Evolutionary conservation across 2,329 filamentous ascomycete species (phyloP), one percentile per base, ranked within the genome.

Genomic region (Arthrinium puccinioides): DNA sequence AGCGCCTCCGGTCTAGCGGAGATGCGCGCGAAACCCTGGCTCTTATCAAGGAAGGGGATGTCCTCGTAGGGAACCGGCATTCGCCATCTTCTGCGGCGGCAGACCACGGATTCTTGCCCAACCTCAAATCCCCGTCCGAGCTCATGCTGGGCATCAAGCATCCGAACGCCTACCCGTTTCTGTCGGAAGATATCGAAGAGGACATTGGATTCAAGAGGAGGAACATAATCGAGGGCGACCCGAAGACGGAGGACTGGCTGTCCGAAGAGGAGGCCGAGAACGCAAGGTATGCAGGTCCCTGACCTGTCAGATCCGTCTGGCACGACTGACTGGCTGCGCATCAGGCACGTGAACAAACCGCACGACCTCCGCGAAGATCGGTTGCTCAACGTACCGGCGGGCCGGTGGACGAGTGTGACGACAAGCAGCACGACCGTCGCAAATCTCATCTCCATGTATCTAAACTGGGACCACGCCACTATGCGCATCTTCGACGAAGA

Each of bases 401-500:
- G 16, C 19, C 31, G 19, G 11, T 33, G 31, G 31, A 33, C 31
- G 4, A 23, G 19, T 11, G 36, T 38, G 15, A 38, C 36, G 5
- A 18, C 25, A 2, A 13, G 26, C 19, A 24, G 24, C 21, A 32
- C 21, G 13, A 9, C 20, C 36, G 28, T 38, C 13, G 19, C 21
- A 20, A 38, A 38, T 23, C 28, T 38, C 10, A 25, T 38, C 9
- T 38, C 36, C 3, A 14, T 38, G 13, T 38, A 38, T 16, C 28
- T 38, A 6, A 32, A 27, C 10, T 38, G 36, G 36, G 36, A 38
- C 15, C 36, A 38, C 16, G 28, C 36, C 28, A 38, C 36, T 2
- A 19, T 38, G 21, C 20, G 36, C 13, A 13, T 30, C 9, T 32
- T 38, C 15, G 36, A 38, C 21, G 36, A 38, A 21, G 36, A 32